These are phyloP conservation scores for Labyrinthula sp. DNA, from an alignment of 352 stramenopile genomes.

Conservation along the genomic window DNA sequence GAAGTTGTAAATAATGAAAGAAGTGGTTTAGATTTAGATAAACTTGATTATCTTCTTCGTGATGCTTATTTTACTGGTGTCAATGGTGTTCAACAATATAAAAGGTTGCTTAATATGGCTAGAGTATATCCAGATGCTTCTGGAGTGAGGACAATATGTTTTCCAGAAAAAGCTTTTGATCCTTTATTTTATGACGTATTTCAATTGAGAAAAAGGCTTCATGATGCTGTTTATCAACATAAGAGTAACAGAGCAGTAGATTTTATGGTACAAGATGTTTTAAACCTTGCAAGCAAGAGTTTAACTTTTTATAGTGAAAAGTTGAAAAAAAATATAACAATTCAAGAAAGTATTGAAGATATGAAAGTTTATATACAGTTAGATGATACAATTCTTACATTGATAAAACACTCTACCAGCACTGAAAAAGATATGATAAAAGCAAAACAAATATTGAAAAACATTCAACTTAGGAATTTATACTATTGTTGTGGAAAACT, in stretches of 20 bases:
- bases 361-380: conserved; percentile 50
- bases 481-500: conserved; percentile 63
- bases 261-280: conserved; percentile 64
- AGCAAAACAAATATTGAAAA: conserved; percentile 46
- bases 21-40: conserved; percentile 70
- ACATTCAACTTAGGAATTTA: conserved; percentile 46
- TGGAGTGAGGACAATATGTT: conserved; percentile 48
- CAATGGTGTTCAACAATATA: conserved; percentile 50
- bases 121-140: conserved; percentile 36
- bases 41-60: conserved; percentile 64
- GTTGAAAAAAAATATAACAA: conserved; percentile 6
- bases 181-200: conserved; percentile 69
- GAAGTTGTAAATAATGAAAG: conserved; percentile 65
- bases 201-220: conserved; percentile 59
- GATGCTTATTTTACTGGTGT: conserved; percentile 58
- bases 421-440: conserved; percentile 37
- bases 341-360: conserved; percentile 32
- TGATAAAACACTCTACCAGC: conserved; percentile 48
- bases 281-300: conserved; percentile 43
- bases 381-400: conserved; percentile 51
- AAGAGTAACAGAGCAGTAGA: conserved; percentile 59
- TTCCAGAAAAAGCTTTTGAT: conserved; percentile 55
- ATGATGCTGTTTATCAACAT: conserved; percentile 62
- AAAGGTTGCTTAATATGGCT: conserved; percentile 45
- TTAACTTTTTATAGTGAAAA: conserved; percentile 36